Base-by-base conservation (phyloP, 768 basidiomycete species). In the Cyclocybe cylindracea region DNA sequence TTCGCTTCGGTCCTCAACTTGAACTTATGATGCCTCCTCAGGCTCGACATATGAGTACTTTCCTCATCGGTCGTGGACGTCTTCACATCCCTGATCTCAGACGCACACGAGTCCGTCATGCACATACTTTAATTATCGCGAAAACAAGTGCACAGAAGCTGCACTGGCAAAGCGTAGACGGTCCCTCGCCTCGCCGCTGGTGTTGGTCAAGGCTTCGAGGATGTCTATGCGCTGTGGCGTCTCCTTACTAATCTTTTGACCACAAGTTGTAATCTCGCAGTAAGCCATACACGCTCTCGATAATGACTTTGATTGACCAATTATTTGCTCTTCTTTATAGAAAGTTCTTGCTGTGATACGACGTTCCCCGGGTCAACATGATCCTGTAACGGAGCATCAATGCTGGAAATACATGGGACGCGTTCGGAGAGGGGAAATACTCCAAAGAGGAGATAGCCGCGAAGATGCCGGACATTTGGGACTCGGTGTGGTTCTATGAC, bases 171-270 rank as follows among this genome's bases (percentile, higher is more conserved):
- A 75, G 82, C 82, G 5, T 82, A 84, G 0, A 83, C 83, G 82
- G 54, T 75, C 34, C 81, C 84, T 1, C 79, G 83, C 61, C 65
- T 84, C 10, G 81, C 80, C 1, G 73, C 80, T 0, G 82, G 83
- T 1, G 79, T 78, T 10, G 78, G 82, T 4, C 82, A 84, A 66
- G 82, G 79, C 2, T 71, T 83, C 24, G 82, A 84, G 56, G 83
- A 83, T 52, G 77, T 73, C 0, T 71, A 73, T 37, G 61, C 77
- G 8, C 63, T 84, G 3, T 71, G 70, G 34, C 65, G 70, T n/a
- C 62, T 84, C 10, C 71, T 84, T 6, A 59, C 62, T 9, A 75
- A 78, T 56, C 70, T 76, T 2, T 58, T 70, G 49, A 72, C 76
- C 4, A 70, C 60, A 11, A 33, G 55, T n/a, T 57, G 56, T 5